Evolutionary conservation across 139 green algal species (phyloP), one percentile per base, ranked within the genome.

Genomic region (Desmodesmus armatus): DNA sequence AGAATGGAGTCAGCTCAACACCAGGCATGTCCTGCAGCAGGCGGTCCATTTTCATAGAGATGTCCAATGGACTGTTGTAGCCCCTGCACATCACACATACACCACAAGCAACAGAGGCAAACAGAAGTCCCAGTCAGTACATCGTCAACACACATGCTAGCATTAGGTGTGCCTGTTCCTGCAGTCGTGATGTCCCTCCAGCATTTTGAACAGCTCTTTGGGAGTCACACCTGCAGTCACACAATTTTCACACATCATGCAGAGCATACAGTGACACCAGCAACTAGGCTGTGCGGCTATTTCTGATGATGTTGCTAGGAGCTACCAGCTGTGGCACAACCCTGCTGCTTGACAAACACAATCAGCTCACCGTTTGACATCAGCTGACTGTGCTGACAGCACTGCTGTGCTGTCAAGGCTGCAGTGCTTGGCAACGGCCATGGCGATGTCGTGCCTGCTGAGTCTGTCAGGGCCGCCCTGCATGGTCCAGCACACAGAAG

Each of bases 371-470:
- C 88, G 77, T 43, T 74, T 23, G 1, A 90, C 74, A 11, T 84
- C 85, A 13, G 87, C 79, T n/a, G 62, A 85, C 7, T 83, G 70
- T 0, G 60, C 88, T 15, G 66, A 25, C 41, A 65, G n/a, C 25
- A 91, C 85, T 41, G 58, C 27, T 15, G 23, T 37, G n/a, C 43
- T 33, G 72, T 87, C 87, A 66, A 91, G 82, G 17, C 85, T 84
- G 29, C 72, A 83, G 19, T 85, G 39, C 80, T 49, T 15, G 1
- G 86, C 88, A 33, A 93, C 85, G n/a, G 85, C 81, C 5, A 76
- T n/a, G 27, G 93, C 94, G 89, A 97, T 96, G 74, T 95, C 93
- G 6, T 90, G 70, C 2, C 94, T 89, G 58, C 86, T 94, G n/a
- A 97, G 83, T 0, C 93, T 85, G 65, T 95, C 85, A 2, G 94